Evolutionary conservation across 306 rosid species (phyloP), one percentile per base, ranked within the genome.

Genomic region (Fragaria iinumae): DNA sequence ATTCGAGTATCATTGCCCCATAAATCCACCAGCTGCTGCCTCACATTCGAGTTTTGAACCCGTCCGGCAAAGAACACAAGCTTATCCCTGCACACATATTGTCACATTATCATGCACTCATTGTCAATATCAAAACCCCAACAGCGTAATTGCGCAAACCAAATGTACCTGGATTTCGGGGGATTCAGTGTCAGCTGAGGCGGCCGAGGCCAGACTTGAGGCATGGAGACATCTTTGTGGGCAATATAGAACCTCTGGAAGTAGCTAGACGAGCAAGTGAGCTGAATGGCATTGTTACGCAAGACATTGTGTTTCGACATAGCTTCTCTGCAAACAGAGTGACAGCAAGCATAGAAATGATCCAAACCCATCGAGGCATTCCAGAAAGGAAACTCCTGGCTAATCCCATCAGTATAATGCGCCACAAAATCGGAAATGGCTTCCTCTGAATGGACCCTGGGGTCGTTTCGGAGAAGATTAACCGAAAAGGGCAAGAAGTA

Each of bases 221-320:
- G 85, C 66, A 82, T 44, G 13, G 75, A 70, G 18, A 82, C 72
- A 23, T 82, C 85, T 73, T 82, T 82, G 47, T 82, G 85, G 8
- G 78, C 39, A 8, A 72, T 53, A 13, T 77, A 82, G 34, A 32
- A 82, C 67, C 81, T 72, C 70, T 82, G 79, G 20, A 82, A 67
- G 75, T 82, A 77, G 77, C 81, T 82, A 38, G 85, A 82, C 18
- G 85, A 82, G 77, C 85, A 82, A 55, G 78, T 82, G 48, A 82
- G 79, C 76, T 77, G 85, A 8, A 82, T 82, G 11, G 85, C 85
- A 38, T 77, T 82, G 72, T 77, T 82, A 8, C 11, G 79, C 56
- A 82, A 39, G 10, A 8, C 81, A 11, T 5, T 25, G 13, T 72
- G 55, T 48, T 56, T 67, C 21, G 76, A 67, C 55, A 69, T 49